phyloP scores from a whole-genome alignment of 140 eudicot species.

The Anethum foeniculum region DNA sequence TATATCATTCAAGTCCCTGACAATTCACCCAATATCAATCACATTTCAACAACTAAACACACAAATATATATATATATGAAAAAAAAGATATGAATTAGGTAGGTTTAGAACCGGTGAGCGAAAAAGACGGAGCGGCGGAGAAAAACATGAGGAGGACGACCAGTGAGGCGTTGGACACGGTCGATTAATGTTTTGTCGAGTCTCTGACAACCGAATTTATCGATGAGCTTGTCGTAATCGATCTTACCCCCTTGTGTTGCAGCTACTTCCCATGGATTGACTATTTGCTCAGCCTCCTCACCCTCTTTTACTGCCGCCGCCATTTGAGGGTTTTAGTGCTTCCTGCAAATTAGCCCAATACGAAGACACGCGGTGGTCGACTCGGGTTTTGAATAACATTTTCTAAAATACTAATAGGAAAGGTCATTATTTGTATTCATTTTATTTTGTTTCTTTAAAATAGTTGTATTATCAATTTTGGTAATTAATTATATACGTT shows the following conservation, averaged over 20 bases:
- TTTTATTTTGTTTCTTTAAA: too few relatives aligned
- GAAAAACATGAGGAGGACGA: constrained; percentile 74
- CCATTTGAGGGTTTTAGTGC: constrained; percentile 19
- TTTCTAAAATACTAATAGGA: constrained; percentile 26
- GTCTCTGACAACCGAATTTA: constrained; percentile 82
- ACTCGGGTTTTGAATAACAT: too few relatives aligned
- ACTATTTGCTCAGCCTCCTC: constrained; percentile 52
- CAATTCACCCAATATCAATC: not conserved
- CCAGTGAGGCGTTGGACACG: constrained; percentile 64
- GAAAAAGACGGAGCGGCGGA: constrained; percentile 90
- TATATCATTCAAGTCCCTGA: constrained; percentile 61
- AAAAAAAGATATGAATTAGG: not conserved
- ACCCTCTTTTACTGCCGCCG: constrained; percentile 16
- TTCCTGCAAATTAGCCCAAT: too few relatives aligned
- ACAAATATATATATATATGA: not conserved
- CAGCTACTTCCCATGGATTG: constrained; percentile 79
- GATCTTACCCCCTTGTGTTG: constrained; percentile 64
- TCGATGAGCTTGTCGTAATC: constrained; percentile 84
- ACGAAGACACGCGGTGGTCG: too few relatives aligned
- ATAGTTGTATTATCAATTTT: too few relatives aligned
- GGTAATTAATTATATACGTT: too few relatives aligned
- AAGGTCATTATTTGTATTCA: too few relatives aligned
- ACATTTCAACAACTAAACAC: not conserved
- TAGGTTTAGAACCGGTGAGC: constrained; percentile 55
- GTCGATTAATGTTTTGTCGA: constrained; percentile 53